Percentiles rank a stretch among this genome's conserved stretches.
Conservation (phyloP, 805 yeast species). For the Sungouiozyma ichnusensis region DNA sequence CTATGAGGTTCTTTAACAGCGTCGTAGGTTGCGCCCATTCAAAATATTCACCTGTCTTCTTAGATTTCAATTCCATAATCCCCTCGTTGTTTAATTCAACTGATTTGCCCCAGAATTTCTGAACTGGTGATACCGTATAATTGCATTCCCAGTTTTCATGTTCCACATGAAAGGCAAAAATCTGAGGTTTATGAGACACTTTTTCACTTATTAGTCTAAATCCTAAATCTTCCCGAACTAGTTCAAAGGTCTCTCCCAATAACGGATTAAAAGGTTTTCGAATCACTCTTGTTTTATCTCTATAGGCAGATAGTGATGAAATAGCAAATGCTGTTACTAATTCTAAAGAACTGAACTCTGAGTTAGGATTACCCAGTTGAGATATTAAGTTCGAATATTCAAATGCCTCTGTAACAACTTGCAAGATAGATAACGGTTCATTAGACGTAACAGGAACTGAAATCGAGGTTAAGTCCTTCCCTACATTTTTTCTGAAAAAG, state of each 20-base stretch:
- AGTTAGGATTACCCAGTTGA: conserved; percentile 41
- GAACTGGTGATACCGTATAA: conserved; percentile 62
- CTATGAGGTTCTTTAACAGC: conserved; percentile 73
- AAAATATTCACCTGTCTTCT: conserved; percentile 53
- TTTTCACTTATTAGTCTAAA: conserved; percentile 73
- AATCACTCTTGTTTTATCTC: conserved; percentile 63
- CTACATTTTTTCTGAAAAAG: conserved; percentile 79
- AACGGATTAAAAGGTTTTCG: conserved; percentile 94
- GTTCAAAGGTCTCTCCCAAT: conserved; percentile 86
- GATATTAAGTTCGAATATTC: conserved; percentile 66
- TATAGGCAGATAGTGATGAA: conserved; percentile 55
- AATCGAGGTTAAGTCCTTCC: conserved; percentile 74
- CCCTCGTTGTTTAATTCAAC: conserved; percentile 78
- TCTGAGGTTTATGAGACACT: conserved; percentile 72
- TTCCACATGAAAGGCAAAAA: conserved; percentile 75
- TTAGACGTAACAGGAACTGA: conserved; percentile 93
- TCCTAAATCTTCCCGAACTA: conserved; percentile 75
- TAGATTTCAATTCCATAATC: conserved; percentile 43
- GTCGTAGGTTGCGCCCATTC: conserved; percentile 80
- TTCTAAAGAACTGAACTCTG: conserved; percentile 48
- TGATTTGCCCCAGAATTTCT: conserved; percentile 92
- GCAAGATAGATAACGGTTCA: conserved; percentile 81
- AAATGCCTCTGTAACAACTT: conserved; percentile 65
- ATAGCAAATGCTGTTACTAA: conserved; percentile 73
- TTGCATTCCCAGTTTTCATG: conserved; percentile 58